Evolutionary conservation across 768 basidiomycete species (phyloP), one percentile per base, ranked within the genome.

Genomic region (Vararia minispora): DNA sequence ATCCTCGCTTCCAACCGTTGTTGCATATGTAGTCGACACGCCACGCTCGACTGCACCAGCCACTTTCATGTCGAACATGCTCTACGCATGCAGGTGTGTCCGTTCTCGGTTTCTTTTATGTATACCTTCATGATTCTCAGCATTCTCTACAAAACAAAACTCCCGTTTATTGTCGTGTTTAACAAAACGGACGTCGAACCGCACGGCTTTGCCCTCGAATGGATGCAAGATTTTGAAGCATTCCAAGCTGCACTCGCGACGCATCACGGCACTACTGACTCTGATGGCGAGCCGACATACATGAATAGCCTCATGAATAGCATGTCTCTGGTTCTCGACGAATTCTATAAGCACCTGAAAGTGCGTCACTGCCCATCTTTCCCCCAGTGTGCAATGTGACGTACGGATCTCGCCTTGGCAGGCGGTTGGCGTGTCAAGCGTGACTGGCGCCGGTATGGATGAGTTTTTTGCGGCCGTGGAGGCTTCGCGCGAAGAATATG

Each of bases 21-120:
- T 99, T 25, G 95, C 95, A 12, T 99, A 98, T 54, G 74, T 99
- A 44, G 89, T 99, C 49, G 95, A 99, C 59, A 99, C 95, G 3
- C 95, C 95, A 16, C 71, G 95, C 45, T 90, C 89, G 14, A 82
- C 83, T 0, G 79, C 88, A 0, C 95, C 95, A 0, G 90, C 94
- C 12, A 99, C 95, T 3, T 99, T 99, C 60, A 99, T 98, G 95
- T 87, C 82, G 14, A 99, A 99, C 60, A 99, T 99, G 95, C 71
- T 99, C 29, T 99, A 98, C 53, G 95, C 95, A 2, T 99, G 95
- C 70, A 90, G 87, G 85, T 84, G 41, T 44, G 72, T 58, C 6
- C 39, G 13, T 43, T 16, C 7, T 18, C 18, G 30, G 21, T 32
- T 14, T 7, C 7, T 41, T 21, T 21, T 11, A 5, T 16, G n/a